A percentile compares a stretch with the other conserved stretches of the same genome.
These are phyloP conservation scores for Pyrenochaeta sp. DNA, from an alignment of 2,329 filamentous ascomycete genomes.

Conservation along the genomic window DNA sequence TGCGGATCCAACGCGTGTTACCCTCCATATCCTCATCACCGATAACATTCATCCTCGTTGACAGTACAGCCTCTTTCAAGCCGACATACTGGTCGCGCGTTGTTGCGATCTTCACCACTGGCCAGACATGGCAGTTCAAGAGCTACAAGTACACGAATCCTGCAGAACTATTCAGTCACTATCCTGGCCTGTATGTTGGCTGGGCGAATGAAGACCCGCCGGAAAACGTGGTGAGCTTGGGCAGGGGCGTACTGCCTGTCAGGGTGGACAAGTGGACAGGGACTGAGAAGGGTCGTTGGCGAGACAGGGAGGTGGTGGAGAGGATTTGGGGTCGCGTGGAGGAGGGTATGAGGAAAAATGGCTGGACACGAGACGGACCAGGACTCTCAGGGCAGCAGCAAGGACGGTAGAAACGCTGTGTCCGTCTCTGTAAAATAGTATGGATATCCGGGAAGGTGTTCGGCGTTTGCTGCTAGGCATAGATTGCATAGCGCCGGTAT, in stretches of 20 bases:
- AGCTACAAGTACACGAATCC: constrained; percentile 95
- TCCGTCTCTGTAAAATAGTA: neutral
- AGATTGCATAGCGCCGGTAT: constrained; percentile 22
- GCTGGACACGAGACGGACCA: constrained; percentile 80
- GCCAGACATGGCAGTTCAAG: constrained; percentile 98
- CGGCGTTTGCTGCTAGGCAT: constrained; percentile 10
- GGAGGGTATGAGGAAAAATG: constrained; percentile 82
- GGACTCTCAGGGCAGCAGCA: constrained; percentile 40
- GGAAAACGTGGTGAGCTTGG: constrained; percentile 81
- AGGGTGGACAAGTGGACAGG: constrained; percentile 83
- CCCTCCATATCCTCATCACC: constrained; percentile 73
- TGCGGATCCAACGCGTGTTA: constrained; percentile 83
- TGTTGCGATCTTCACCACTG: constrained; percentile 96
- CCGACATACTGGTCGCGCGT: constrained; percentile 97
- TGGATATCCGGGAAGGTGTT: constrained; percentile 14
- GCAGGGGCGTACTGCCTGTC: constrained; percentile 80
- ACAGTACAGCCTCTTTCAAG: constrained; percentile 93
- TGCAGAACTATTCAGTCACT: constrained; percentile 87
- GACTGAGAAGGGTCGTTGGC: constrained; percentile 68
- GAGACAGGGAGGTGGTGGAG: constrained; percentile 93
- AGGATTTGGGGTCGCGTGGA: constrained; percentile 91
- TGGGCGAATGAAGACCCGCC: constrained; percentile 87
- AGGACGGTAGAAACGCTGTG: constrained; percentile 12
- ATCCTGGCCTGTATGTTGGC: constrained; percentile 86
- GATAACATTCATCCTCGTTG: constrained; percentile 93